Base-by-base conservation (phyloP, 208 protist species). In the Strigomonas galati region DNA sequence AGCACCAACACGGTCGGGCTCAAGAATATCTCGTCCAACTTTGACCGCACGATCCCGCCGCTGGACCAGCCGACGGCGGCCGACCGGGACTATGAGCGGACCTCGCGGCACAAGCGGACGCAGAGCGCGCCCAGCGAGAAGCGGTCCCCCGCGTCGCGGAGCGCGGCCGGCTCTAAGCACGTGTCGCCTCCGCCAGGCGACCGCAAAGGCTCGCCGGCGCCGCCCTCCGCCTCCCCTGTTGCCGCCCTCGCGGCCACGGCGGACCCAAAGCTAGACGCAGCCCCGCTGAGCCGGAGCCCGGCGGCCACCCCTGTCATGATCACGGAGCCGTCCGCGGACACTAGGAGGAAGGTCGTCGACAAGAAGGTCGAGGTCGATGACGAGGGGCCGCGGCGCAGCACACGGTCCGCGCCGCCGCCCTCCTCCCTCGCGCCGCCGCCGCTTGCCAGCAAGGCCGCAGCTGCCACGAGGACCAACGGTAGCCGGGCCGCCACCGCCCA, bases 1-100 rank as follows among this genome's bases (percentile, higher is more conserved):
- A 83, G 76, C 23, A 92, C 87, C 12, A 70, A 68, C 40, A 96
- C 86, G 14, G 75, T 91, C 0, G 82, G 87, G 0, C 71, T 96
- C 26, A 85, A 85, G 62, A 65, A 79, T 30, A 62, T 92, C 0
- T 69, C 77, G 2, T 55, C 67, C 0, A 72, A 81, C 15, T 96
- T 96, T 64, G 81, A 92, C 63, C 76, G 91, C 28, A 76, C 65
- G 15, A 65, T 96, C 48, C 91, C 91, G 3, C 63, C 67, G 27
- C 51, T 73, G 12, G 67, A 72, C 26, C 85, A 90, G 32, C 85
- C 81, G 26, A 93, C 85, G 26, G 65, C 62, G 6, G 90, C 84
- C 1, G 86, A 95, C 62, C 31, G 67, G 14, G 78, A 89, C 52
- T 84, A 82, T 26, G 84, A 87, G 49, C 76, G 48, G 19, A 69